Evolutionary conservation across 495 filamentous ascomycete genomes (phyloP), one percentile per base, ranked within the genome.

Genomic region (Cercophora newfieldiana): DNA sequence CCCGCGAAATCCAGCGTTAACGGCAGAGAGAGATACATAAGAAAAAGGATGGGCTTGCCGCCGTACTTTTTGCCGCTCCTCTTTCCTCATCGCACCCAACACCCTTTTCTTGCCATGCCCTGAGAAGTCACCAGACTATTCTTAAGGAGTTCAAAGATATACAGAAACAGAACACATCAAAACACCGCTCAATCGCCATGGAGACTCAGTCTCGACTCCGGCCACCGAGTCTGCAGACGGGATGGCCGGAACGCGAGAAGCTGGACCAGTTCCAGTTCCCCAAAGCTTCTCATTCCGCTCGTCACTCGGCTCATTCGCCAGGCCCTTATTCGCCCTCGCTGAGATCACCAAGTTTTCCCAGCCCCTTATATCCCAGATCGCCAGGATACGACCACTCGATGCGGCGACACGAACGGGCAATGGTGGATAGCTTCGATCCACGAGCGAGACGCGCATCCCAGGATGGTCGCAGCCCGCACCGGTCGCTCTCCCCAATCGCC

Each of bases 401-500:
- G 75, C 72, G 74, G 49, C 74, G 68, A 51, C 79, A 78, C 49
- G 78, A 80, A 63, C 68, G 71, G 49, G 76, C 77, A n/a, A 65
- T 81, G 67, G 65, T 80, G 18, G 74, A 80, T 37, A 76, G 75
- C 37, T 64, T 81, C 5, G 79, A 78, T 24, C 75, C 71, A 37
- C 74, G 71, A 55, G 64, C 64, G n/a, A 70, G 65, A 12, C 63
- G 33, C 12, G 22, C 59, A 22, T 66, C 66, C 21, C 69, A 53
- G 19, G 67, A 48, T 29, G 47, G 37, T 6, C 67, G 49, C n/a
- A 63, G 33, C 30, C 33, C 61, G 1, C 29, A 44, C 24, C 69
- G 61, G 22, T 71, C 68, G 16, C 71, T 75, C 14, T 71, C 75
- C 0, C 72, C 75, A 3, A 72, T 75, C 1, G 55, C 68, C 3